Conservation (phyloP, 257 asterid species). For the Mentha longifolia region DNA sequence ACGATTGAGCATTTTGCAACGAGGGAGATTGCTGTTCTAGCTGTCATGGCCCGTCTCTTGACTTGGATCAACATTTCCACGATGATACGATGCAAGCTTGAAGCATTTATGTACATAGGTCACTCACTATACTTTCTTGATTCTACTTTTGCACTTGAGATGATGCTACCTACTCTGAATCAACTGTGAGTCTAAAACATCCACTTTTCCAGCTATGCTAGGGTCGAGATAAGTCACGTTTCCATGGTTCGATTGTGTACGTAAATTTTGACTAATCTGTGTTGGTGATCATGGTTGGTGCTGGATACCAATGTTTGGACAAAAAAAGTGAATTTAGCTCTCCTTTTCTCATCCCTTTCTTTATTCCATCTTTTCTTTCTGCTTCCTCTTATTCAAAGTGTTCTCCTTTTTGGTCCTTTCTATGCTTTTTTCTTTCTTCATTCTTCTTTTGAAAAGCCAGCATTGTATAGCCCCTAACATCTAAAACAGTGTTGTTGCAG, state of each 20-base stretch:
- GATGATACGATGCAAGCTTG: slow-evolving; percentile 21
- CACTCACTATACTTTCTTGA: not conserved
- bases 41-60: not conserved
- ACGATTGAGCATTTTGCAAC: slow-evolving; percentile 36
- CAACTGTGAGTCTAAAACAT: not conserved
- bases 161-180: slow-evolving; percentile 3
- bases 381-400: not conserved
- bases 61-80: no score
- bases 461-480: no score
- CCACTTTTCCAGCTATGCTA: not conserved
- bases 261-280: slow-evolving; percentile 15
- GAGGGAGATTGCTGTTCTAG: slow-evolving; percentile 14
- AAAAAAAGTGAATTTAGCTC: not conserved
- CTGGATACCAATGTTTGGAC: not conserved
- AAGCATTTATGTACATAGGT: slow-evolving; percentile 41
- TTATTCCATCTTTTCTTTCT: not conserved
- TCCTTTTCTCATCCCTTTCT: not conserved
- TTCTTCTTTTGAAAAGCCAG: no score
- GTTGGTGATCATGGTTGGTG: no score
- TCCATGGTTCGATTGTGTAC: not conserved
- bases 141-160: slow-evolving; percentile 28
- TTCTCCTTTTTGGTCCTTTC: not conserved
- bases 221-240: not conserved
- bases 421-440: no score
- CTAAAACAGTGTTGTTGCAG: no score